Evolutionary conservation across 345 rosid species (phyloP).

Genomic region (Eucalyptus urophylla): DNA sequence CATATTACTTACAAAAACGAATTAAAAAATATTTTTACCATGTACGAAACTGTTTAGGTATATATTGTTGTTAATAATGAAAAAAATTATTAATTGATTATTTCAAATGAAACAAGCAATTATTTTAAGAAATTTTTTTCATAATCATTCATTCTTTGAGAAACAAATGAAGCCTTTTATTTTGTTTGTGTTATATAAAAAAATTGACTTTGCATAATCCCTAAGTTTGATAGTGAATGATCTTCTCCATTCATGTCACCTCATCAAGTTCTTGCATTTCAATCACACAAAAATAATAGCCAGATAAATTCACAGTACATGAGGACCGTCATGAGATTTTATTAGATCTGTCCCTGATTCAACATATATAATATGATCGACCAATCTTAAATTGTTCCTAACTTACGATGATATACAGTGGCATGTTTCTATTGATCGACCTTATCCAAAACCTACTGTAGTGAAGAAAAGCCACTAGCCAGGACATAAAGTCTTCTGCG

Average conservation of each 20-base stretch:
- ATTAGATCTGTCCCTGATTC: no score
- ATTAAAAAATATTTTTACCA: fast-evolving
- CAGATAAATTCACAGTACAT: no score
- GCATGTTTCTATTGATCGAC: no score
- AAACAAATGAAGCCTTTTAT: fast-evolving
- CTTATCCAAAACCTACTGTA: fast-evolving
- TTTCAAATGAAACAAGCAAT: fast-evolving
- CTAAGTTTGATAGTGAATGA: fast-evolving
- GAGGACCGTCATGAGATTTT: neutral
- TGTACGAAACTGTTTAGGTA: fast-evolving
- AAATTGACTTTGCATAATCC: neutral
- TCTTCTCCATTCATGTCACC: fast-evolving
- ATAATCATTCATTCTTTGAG: fast-evolving
- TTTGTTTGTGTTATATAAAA: neutral
- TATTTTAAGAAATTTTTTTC: fast-evolving
- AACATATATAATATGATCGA: fast-evolving
- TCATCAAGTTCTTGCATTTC: neutral
- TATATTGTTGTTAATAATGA: no score
- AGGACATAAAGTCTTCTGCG: no score
- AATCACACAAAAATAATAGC: no score
- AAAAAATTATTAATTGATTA: no score
- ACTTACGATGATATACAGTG: no score
- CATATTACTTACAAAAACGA: fast-evolving
- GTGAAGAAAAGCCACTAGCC: no score
- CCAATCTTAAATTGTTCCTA: fast-evolving